These are phyloP conservation scores for Eremochloa ophiuroides DNA, from an alignment of 176 grass and related monocot genomes.

Conservation along the genomic window DNA sequence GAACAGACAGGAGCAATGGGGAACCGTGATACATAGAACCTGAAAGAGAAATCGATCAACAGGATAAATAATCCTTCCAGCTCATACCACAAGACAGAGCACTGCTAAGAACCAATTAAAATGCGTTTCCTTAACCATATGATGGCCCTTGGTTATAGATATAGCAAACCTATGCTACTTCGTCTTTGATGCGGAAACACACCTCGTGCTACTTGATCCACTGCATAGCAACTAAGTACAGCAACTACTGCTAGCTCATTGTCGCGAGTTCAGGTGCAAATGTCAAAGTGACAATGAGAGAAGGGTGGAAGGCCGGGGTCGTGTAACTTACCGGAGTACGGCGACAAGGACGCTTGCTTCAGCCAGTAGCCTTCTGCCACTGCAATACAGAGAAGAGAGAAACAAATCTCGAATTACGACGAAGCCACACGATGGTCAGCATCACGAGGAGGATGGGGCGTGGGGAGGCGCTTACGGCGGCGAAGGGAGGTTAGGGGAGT, in stretches of 20 bases:
- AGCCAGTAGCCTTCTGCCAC: constrained; percentile 97
- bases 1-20: constrained; percentile 72
- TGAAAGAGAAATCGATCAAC: constrained; percentile 39
- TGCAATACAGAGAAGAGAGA: constrained; percentile 24
- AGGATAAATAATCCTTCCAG: not conserved
- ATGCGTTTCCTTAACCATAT: not conserved
- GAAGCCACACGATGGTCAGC: not conserved
- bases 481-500: constrained; percentile 79
- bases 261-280: not conserved
- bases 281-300: not conserved
- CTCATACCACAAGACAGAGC: constrained; percentile 1
- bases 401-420: not conserved
- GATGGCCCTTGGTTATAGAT: not conserved
- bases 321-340: constrained; percentile 60
- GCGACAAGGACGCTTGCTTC: constrained; percentile 83
- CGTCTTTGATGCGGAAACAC: not conserved
- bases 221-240: not conserved
- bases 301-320: not conserved
- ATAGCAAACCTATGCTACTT: not conserved
- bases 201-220: not conserved
- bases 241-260: not conserved
- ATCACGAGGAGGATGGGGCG: not conserved
- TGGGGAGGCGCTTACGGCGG: constrained; percentile 49
- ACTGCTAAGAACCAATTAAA: constrained; percentile 2
- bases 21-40: constrained; percentile 98